Evolutionary conservation across 148 eudicot species (phyloP), one percentile per base, ranked within the genome.

Genomic region (Oxyria digyna): DNA sequence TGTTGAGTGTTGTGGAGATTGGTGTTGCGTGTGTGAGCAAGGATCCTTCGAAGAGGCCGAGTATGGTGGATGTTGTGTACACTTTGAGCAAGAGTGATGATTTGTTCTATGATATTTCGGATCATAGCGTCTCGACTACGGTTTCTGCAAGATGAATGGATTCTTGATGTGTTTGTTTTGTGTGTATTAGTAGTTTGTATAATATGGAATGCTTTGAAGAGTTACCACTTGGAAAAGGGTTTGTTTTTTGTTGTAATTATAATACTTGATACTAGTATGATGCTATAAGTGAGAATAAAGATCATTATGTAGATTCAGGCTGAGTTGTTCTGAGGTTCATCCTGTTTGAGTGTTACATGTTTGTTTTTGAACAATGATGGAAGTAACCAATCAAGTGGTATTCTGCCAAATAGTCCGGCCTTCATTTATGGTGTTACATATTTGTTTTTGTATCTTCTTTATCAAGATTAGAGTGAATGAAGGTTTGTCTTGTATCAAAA

Each of bases 61-160:
- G 82, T 43, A 89, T 93, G 95, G 91, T 93, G 31, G 98, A 93
- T 24, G 86, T 93, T 46, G 96, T 89, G 46, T 93, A 93, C 72
- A 78, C 91, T 3, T 82, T 93, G 82, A 87, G 89, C 73, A 93
- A 85, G 82, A 83, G 96, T 43, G 95, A 87, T 73, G 98, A 87
- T 43, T 55, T 83, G 35, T 79, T 85, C 31, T 80, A 71, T 21
- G 94, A 92, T 46, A 21, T 78, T 3, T 83, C 94, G 0, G 82
- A 81, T 33, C 84, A 83, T 50, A 84, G 83, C 38, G 8, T 41
- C 1, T 26, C 29, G 17, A 32, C 42, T 55, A 20, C 4, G 15
- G 66, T 70, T 55, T 43, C 10, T 4, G 66, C 65, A 18, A 70
- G 73, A 54, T 70, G 55, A 70, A 9, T 70, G 55, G 55, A 9